phyloP scores from a whole-genome alignment of 2,329 filamentous ascomycete species.

The Clonostachys rhizophaga region DNA sequence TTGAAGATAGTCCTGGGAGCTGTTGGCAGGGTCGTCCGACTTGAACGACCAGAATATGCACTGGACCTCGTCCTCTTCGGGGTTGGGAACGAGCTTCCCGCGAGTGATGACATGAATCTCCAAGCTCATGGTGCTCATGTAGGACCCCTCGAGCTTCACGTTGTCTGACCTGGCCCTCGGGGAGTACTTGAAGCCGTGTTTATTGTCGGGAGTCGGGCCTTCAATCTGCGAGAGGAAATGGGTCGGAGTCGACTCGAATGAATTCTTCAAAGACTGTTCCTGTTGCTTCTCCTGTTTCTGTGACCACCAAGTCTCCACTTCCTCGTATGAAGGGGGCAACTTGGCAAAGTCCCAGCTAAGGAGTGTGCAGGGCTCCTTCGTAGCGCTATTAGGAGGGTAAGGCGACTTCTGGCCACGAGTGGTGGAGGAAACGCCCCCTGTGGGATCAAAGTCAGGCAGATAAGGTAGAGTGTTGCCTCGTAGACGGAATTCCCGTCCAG shows the following conservation, averaged over 20 bases:
- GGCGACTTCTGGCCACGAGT: no score
- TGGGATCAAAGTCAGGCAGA: constrained; percentile 72
- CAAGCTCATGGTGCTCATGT: constrained; percentile 95
- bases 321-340: constrained; percentile 63
- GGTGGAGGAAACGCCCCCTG: constrained; percentile 23
- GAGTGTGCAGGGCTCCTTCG: constrained; percentile 21
- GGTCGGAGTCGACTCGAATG: constrained; percentile 11
- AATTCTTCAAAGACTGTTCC: constrained; percentile 1
- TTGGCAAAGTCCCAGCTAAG: constrained; percentile 73
- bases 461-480: constrained; percentile 72
- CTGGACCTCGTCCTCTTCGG: constrained; percentile 82
- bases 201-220: constrained; percentile 77
- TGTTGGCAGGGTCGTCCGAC: constrained; percentile 60
- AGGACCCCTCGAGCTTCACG: constrained; percentile 78
- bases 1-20: constrained; percentile 27
- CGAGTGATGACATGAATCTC: constrained; percentile 90
- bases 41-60: constrained; percentile 90
- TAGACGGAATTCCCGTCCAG: constrained; percentile 78
- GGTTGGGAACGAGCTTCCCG: constrained; percentile 77
- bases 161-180: constrained; percentile 71
- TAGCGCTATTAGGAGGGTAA: constrained; percentile 16
- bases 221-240: constrained; percentile 76
- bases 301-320: constrained; percentile 66
- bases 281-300: neutral
- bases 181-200: constrained; percentile 80